These are phyloP conservation scores for Spiromastix sp. DNA, from an alignment of 2,329 filamentous ascomycete species.

Conservation along the genomic window DNA sequence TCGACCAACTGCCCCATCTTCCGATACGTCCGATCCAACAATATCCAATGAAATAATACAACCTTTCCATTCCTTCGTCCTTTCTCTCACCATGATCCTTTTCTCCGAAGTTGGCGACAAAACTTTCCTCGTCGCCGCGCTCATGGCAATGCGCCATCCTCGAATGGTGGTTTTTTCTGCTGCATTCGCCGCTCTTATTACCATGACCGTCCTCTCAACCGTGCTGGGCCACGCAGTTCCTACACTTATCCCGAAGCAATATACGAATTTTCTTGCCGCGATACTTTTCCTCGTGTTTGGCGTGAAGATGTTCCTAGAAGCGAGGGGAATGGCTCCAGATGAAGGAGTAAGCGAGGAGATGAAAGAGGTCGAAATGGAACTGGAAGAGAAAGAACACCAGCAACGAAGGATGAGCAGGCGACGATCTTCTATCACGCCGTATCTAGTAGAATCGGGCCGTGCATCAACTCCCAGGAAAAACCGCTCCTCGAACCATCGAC, in stretches of 20 bases:
- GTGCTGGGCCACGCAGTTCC: slow-evolving; percentile 88
- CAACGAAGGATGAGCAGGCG: slow-evolving; percentile 56
- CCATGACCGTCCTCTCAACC: slow-evolving; percentile 93
- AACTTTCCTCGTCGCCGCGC: slow-evolving; percentile 89
- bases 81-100: slow-evolving; percentile 94
- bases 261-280: slow-evolving; percentile 80
- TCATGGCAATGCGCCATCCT: slow-evolving; percentile 99
- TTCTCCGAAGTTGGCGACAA: slow-evolving; percentile 97
- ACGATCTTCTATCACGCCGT: slow-evolving; percentile 60
- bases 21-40: slow-evolving; percentile 20
- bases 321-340: slow-evolving; percentile 75
- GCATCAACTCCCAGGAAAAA: slow-evolving; percentile 52
- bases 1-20: slow-evolving; percentile 54
- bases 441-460: slow-evolving; percentile 71
- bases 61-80: slow-evolving; percentile 75
- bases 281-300: slow-evolving; percentile 85
- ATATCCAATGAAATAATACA: slow-evolving; percentile 48
- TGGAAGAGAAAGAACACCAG: slow-evolving; percentile 83
- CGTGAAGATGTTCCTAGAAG: slow-evolving; percentile 71
- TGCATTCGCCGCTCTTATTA: slow-evolving; percentile 79
- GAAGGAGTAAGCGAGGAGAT: slow-evolving; percentile 95
- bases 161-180: slow-evolving; percentile 88
- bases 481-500: slow-evolving; percentile 57
- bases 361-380: slow-evolving; percentile 89
- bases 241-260: slow-evolving; percentile 75